Conservation (phyloP, 2,329 filamentous ascomycete genomes). For the Colletotrichum tropicale region DNA sequence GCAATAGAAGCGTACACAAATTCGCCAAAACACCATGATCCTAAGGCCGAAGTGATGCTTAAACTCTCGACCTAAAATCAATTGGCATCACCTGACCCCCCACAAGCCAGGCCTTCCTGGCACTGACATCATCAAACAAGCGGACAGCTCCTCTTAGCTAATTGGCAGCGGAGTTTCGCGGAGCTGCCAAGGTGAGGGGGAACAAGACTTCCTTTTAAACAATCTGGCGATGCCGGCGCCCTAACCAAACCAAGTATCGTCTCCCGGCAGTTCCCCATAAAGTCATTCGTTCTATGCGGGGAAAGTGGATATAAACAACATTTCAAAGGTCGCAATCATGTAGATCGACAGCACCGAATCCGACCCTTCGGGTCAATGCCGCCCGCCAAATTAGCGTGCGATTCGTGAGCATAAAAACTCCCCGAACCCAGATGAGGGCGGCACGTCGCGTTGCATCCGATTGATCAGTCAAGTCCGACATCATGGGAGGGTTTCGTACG, state of each 20-base stretch:
- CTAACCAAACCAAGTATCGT: conserved; percentile 5
- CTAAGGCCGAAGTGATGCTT: neutral
- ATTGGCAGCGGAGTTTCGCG: neutral
- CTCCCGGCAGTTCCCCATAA: neutral
- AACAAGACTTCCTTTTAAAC: neutral
- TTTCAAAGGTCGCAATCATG: neutral
- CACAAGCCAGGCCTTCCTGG: neutral
- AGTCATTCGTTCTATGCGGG: neutral
- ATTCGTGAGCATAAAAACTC: neutral
- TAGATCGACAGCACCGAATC: conserved; percentile 1
- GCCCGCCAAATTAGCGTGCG: neutral
- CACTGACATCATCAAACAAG: neutral
- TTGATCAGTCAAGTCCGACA: neutral
- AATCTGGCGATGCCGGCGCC: neutral
- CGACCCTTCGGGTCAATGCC: conserved; percentile 1
- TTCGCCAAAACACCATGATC: neutral
- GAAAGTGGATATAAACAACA: conserved; percentile 8
- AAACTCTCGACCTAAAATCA: neutral
- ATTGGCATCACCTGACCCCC: neutral
- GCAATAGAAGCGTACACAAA: too few relatives aligned
- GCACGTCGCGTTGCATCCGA: neutral
- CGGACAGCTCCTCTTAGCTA: neutral
- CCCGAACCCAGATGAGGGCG: neutral
- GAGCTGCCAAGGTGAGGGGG: conserved; percentile 4
- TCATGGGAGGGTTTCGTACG: neutral